phyloP scores from a whole-genome alignment of 73 alveolate genomes.

The Paramecium tetraurelia region DNA sequence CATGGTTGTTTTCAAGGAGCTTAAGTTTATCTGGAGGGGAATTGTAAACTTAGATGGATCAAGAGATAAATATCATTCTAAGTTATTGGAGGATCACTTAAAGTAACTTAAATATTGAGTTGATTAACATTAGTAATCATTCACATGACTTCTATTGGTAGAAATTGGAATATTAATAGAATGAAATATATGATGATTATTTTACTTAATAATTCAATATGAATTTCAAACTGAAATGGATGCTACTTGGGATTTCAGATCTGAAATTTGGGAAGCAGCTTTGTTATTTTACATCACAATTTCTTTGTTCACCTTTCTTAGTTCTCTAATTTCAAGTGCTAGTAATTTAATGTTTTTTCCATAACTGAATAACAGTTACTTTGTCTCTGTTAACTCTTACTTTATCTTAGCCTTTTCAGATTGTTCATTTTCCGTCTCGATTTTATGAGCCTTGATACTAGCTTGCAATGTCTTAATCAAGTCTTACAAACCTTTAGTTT shows the following conservation, averaged over 20 bases:
- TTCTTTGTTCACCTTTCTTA: neutral
- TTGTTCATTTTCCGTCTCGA: neutral
- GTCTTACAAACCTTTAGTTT: neutral
- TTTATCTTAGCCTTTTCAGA: neutral
- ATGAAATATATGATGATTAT: neutral
- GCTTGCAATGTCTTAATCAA: neutral
- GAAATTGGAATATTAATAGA: neutral
- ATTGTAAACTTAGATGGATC: constrained; percentile 10
- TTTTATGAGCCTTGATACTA: neutral
- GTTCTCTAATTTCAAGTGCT: neutral
- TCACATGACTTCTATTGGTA: neutral
- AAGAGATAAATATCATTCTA: constrained; percentile 5
- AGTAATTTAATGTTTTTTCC: constrained; percentile 30
- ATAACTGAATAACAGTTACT: neutral
- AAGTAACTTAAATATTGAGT: neutral
- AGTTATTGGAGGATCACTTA: neutral
- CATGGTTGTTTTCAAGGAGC: neutral
- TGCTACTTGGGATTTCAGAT: neutral
- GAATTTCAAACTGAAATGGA: neutral
- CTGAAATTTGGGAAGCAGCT: neutral
- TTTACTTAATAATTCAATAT: neutral
- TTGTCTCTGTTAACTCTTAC: neutral
- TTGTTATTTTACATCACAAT: neutral
- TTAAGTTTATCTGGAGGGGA: constrained; percentile 11
- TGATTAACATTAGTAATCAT: neutral